Evolutionary conservation across 2,329 filamentous ascomycete genomes (phyloP).

Genomic region (Domatiomyces globalis): DNA sequence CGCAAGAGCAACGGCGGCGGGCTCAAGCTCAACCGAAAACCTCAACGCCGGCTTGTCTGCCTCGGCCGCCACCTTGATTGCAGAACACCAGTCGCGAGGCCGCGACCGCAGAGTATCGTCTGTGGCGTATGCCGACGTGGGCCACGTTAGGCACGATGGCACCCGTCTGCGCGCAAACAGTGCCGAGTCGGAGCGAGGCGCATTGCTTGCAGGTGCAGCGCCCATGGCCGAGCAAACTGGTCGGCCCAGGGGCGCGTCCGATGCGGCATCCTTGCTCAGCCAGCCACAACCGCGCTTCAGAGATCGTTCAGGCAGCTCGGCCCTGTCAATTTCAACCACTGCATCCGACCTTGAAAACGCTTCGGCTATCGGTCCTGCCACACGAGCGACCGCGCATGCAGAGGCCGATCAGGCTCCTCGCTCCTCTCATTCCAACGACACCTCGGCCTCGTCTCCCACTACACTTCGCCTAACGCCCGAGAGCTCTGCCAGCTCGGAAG

Average conservation of each 20-base stretch:
- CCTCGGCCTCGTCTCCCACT: constrained; percentile 20
- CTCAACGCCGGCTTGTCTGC: constrained; percentile 19
- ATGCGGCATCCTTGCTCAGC: background rate
- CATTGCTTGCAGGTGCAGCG: constrained; percentile 28
- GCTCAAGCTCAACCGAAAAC: constrained; percentile 22
- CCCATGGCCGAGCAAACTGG: constrained; percentile 20
- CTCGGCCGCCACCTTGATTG: constrained; percentile 26
- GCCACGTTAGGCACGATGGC: constrained; percentile 36
- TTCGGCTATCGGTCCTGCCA: background rate
- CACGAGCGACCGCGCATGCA: background rate
- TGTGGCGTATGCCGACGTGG: constrained; percentile 34
- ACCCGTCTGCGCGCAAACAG: constrained; percentile 34
- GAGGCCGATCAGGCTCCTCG: background rate
- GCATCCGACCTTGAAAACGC: background rate
- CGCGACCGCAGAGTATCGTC: constrained; percentile 33
- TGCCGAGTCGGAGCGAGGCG: constrained; percentile 33
- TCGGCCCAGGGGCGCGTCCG: background rate
- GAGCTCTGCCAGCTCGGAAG: constrained; percentile 9
- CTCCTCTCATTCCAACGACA: constrained; percentile 9
- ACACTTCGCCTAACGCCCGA: constrained; percentile 18
- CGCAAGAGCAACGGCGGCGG: constrained; percentile 26
- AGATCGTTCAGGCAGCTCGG: background rate
- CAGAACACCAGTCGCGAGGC: constrained; percentile 31
- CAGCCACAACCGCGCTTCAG: background rate
- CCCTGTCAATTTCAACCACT: background rate